These are phyloP conservation scores for Babesia ovata DNA, from an alignment of 169 alveolate species.

Conservation along the genomic window DNA sequence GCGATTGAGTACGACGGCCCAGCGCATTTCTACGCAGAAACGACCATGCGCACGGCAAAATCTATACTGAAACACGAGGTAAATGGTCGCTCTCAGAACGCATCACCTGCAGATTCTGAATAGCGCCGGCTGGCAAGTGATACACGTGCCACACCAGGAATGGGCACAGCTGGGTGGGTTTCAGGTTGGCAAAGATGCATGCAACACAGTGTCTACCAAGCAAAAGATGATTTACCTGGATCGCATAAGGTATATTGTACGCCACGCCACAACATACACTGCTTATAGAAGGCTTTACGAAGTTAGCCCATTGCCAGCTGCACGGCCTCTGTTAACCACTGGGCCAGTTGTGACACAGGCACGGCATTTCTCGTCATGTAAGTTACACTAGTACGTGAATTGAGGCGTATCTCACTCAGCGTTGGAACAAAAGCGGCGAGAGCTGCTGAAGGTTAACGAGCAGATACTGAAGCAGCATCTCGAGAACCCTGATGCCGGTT, in stretches of 20 bases:
- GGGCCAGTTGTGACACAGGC: not conserved
- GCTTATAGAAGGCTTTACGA: slow-evolving; percentile 11
- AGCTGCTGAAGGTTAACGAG: slow-evolving; percentile 15
- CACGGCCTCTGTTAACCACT: not conserved
- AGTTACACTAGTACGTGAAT: not conserved
- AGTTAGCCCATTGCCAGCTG: not conserved
- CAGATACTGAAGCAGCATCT: slow-evolving; percentile 26
- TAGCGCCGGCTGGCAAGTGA: slow-evolving; percentile 57
- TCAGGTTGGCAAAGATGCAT: not conserved
- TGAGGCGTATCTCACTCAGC: not conserved
- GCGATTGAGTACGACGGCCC: slow-evolving; percentile 74
- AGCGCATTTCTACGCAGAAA: slow-evolving; percentile 64
- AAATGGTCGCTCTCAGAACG: not conserved
- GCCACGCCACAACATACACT: not conserved
- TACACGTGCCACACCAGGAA: slow-evolving; percentile 66
- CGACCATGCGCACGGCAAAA: slow-evolving; percentile 65
- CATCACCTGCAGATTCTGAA: slow-evolving; percentile 38
- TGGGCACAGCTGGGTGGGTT: slow-evolving; percentile 68
- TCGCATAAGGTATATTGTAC: slow-evolving; percentile 8
- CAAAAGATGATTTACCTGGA: slow-evolving; percentile 61
- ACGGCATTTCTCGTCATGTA: slow-evolving; percentile 16
- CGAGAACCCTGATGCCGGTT: not conserved
- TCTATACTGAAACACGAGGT: slow-evolving; percentile 71
- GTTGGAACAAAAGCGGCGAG: slow-evolving; percentile 15
- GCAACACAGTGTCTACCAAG: slow-evolving; percentile 39